Conservation (phyloP, 2,329 filamentous ascomycete species). For the Coniosporium tulheliwenetii region DNA sequence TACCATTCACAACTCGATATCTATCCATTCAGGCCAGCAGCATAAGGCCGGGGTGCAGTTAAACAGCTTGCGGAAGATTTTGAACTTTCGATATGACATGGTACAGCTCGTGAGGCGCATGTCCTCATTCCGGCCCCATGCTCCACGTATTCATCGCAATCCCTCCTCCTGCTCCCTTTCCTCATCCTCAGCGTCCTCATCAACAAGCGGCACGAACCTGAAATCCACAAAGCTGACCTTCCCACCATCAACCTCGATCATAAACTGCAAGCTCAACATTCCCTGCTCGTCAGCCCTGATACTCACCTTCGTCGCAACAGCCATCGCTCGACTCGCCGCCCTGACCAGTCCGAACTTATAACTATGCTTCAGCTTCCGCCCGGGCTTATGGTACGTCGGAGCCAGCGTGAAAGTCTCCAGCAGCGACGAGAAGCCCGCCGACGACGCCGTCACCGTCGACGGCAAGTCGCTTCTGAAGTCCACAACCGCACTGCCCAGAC, state of each 20-base stretch:
- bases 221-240: conserved; percentile 65
- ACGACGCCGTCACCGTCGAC: background rate
- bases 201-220: conserved; percentile 59
- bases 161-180: conserved; percentile 9
- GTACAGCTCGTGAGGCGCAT: too few species aligned
- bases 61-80: too few species aligned
- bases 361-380: conserved; percentile 42
- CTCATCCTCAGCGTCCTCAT: conserved; percentile 38
- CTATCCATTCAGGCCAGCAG: too few species aligned
- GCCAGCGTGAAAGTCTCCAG: conserved; percentile 59
- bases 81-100: too few species aligned
- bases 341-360: conserved; percentile 84
- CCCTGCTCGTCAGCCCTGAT: conserved; percentile 77
- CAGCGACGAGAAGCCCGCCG: conserved; percentile 23
- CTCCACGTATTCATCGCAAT: too few species aligned
- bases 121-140: too few species aligned
- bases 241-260: conserved; percentile 70
- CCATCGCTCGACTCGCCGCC: conserved; percentile 83
- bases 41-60: too few species aligned
- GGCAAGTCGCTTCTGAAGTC: conserved; percentile 29
- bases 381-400: conserved; percentile 1
- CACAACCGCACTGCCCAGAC: conserved; percentile 43
- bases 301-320: conserved; percentile 80
- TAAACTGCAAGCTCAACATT: conserved; percentile 86
- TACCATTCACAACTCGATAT: too few species aligned